A percentile compares a stretch with the other conserved stretches of the same genome.
phyloP scores from a whole-genome alignment of 2,329 filamentous ascomycete species.

The Allantophomopsis cytisporea region DNA sequence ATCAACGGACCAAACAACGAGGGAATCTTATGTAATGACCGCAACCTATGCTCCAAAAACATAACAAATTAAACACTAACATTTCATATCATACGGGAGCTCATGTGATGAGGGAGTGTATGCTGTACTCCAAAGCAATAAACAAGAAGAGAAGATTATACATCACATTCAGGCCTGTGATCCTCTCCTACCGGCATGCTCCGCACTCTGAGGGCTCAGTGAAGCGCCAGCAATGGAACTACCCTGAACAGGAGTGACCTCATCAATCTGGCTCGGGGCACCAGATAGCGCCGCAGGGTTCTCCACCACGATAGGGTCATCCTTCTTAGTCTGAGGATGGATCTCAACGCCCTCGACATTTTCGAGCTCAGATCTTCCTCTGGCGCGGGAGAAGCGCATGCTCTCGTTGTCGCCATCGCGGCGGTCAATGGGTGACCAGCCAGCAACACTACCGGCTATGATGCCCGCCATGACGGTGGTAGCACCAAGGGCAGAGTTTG shows the following conservation, averaged over 20 bases:
- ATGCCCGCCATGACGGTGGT: constrained; percentile 66
- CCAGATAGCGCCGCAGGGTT: constrained; percentile 16
- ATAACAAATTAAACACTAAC: no score
- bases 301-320: constrained; percentile 29
- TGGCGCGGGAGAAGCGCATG: not conserved
- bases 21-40: no score
- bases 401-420: not conserved
- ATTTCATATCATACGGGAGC: no score
- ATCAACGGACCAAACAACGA: no score
- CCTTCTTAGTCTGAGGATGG: constrained; percentile 31
- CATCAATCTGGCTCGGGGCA: constrained; percentile 16
- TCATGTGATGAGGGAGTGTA: no score
- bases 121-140: no score
- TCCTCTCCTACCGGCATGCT: no score
- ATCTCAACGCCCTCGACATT: constrained; percentile 27
- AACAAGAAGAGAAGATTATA: no score
- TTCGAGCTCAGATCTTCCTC: constrained; percentile 22
- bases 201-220: no score
- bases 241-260: constrained; percentile 7
- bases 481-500: constrained; percentile 51
- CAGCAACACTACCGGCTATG: constrained; percentile 57
- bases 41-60: no score
- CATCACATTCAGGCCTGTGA: no score
- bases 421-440: constrained; percentile 44
- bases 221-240: not conserved